Evolutionary conservation across 2,329 filamentous ascomycete genomes (phyloP).

Genomic region (Beauveria scarabaeidicola): DNA sequence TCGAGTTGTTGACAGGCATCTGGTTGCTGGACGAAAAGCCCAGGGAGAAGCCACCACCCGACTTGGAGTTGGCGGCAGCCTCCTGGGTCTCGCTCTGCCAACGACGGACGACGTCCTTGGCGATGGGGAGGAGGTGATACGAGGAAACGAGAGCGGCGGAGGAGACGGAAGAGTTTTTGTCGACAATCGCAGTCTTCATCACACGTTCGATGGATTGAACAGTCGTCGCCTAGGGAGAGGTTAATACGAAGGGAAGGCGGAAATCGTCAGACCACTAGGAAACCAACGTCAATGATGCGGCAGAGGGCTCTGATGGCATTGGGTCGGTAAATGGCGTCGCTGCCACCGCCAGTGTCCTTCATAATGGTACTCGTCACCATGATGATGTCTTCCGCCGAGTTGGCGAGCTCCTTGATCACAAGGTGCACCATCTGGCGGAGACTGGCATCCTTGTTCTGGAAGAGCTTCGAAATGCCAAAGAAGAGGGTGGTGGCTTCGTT

Average conservation of each 20-base stretch:
- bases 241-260: constrained; percentile 17
- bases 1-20: constrained; percentile 80
- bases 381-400: constrained; percentile 95
- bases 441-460: constrained; percentile 98
- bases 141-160: constrained; percentile 94
- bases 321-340: constrained; percentile 85
- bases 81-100: constrained; percentile 99
- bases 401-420: constrained; percentile 93
- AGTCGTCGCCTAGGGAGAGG: constrained; percentile 63
- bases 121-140: constrained; percentile 94
- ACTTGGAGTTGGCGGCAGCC: constrained; percentile 83
- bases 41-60: constrained; percentile 79
- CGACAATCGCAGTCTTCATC: constrained; percentile 98
- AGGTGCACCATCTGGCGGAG: constrained; percentile 98
- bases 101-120: constrained; percentile 86
- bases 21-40: constrained; percentile 75
- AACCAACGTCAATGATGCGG: constrained; percentile 85
- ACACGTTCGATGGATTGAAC: constrained; percentile 97
- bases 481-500: constrained; percentile 97
- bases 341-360: constrained; percentile 96
- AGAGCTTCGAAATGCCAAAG: constrained; percentile 97
- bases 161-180: constrained; percentile 95
- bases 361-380: constrained; percentile 99
- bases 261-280: neutral
- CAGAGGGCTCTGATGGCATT: constrained; percentile 95